These are phyloP conservation scores for Hypoxylon perforatum DNA, from an alignment of 495 filamentous ascomycete species.

Conservation along the genomic window DNA sequence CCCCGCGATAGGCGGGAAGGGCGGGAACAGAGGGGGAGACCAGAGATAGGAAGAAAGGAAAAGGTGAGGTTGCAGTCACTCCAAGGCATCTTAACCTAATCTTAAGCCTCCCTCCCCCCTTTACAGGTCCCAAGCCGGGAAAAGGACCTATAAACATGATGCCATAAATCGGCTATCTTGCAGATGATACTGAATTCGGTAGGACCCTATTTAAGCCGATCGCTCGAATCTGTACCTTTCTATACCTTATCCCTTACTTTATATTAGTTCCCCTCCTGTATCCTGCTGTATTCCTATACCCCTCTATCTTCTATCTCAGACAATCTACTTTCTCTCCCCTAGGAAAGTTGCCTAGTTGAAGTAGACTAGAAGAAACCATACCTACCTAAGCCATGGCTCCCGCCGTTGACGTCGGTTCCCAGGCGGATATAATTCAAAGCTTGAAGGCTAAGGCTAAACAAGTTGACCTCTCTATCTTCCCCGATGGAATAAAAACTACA, in stretches of 20 bases:
- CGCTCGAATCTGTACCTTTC: constrained; percentile 19
- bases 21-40: neutral
- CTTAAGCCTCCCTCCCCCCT: constrained; percentile 6
- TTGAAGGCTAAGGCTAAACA: constrained; percentile 38
- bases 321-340: neutral
- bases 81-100: constrained; percentile 22
- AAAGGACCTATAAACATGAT: constrained; percentile 24
- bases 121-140: constrained; percentile 7
- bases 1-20: constrained; percentile 37
- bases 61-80: constrained; percentile 22
- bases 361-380: constrained; percentile 19
- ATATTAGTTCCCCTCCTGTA: constrained; percentile 1
- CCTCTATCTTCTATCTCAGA: constrained; percentile 20
- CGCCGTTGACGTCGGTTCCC: constrained; percentile 34
- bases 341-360: constrained; percentile 3
- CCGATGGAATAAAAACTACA: constrained; percentile 62
- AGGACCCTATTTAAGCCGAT: constrained; percentile 30
- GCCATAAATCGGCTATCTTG: constrained; percentile 36
- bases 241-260: constrained; percentile 29
- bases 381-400: constrained; percentile 42
- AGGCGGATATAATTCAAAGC: constrained; percentile 35
- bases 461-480: constrained; percentile 53
- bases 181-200: constrained; percentile 17
- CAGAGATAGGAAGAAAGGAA: constrained; percentile 32
- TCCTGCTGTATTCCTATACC: constrained; percentile 2